Base-by-base conservation (phyloP, 2,329 filamentous ascomycete species). In the Grosmannia huntii region DNA sequence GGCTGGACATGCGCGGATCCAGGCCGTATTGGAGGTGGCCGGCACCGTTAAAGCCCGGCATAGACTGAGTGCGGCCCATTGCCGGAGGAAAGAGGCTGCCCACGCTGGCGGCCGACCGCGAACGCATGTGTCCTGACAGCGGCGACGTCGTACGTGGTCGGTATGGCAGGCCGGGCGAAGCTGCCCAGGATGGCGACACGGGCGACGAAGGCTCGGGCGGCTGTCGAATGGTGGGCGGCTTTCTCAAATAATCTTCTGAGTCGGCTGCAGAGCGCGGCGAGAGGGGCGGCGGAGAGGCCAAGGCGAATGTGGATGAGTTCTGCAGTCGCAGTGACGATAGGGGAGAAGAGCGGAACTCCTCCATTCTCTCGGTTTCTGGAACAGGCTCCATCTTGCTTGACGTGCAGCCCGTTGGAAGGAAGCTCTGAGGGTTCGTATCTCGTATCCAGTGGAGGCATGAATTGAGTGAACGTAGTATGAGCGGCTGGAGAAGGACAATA, bases 291-390 rank as follows among this genome's bases (percentile, higher is more conserved):
- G 62, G 75, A 63, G 60, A 78, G 74, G 60, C 57, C 33, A 60
- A 58, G 19, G 53, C 1, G 31, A 23, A 36, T 10, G 38, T 16
- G 16, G 50, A 27, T 10, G 51, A 33, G 23, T 70, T 73, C 59
- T 75, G 76, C 27, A 81, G 69, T 60, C 79, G 77, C 51, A 83
- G 69, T 33, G 73, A 75, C 46, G 81, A 79, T 44, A 83, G 71
- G 63, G 81, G 80, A 56, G 80, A 77, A 57, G 80, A 71, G 61
- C 76, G 78, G 67, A 85, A 86, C 68, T 81, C 81, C 74, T 85
- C 82, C 78, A 86, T 82, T 63, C 81, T 76, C 74, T 85, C 81
- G 55, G 82, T 83, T 73, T 86, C 83, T 64, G 83, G 83, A 66
- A 86, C 83, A 60, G 82, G 81, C 70, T 86, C 83, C 83, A 86